Percentiles rank a stretch among this genome's conserved stretches.
phyloP scores from a whole-genome alignment of 1,284 basidiomycete genomes.

The Marasmius fiardii region DNA sequence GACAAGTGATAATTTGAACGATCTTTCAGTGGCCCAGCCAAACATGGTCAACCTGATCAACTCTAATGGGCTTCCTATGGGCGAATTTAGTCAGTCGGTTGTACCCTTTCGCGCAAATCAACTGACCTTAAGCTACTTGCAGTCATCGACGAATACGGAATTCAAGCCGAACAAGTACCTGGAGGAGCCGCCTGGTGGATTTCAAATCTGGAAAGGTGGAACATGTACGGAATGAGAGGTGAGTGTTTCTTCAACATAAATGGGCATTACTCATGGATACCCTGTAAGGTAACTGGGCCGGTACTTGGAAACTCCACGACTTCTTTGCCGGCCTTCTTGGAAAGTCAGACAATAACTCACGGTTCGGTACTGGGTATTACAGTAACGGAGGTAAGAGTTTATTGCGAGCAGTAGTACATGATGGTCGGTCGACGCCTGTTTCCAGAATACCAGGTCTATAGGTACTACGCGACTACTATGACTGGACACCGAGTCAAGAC shows the following conservation, averaged over 20 bases:
- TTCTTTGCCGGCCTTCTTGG: constrained; percentile 18
- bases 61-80: constrained; percentile 11
- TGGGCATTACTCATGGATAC: too few relatives aligned
- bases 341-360: constrained; percentile 10
- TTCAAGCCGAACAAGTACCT: constrained; percentile 16
- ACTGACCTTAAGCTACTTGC: neutral
- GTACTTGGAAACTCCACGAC: constrained; percentile 17
- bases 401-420: neutral
- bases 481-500: constrained; percentile 18
- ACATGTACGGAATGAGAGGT: constrained; percentile 7
- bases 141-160: constrained; percentile 21
- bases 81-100: constrained; percentile 15
- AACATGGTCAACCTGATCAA: constrained; percentile 18
- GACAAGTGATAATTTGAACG: constrained; percentile 18
- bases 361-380: constrained; percentile 18
- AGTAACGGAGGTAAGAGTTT: constrained; percentile 17
- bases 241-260: too few relatives aligned
- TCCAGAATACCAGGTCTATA: constrained; percentile 20
- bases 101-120: neutral
- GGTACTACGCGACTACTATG: constrained; percentile 19
- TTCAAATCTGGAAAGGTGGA: constrained; percentile 7
- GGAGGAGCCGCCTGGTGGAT: constrained; percentile 19
- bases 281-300: constrained; percentile 12
- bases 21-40: constrained; percentile 17
- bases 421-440: neutral